Percentiles rank a stretch among this genome's conserved stretches.
phyloP scores from a whole-genome alignment of 2,329 filamentous ascomycete genomes.

The Epichloe uncinata region DNA sequence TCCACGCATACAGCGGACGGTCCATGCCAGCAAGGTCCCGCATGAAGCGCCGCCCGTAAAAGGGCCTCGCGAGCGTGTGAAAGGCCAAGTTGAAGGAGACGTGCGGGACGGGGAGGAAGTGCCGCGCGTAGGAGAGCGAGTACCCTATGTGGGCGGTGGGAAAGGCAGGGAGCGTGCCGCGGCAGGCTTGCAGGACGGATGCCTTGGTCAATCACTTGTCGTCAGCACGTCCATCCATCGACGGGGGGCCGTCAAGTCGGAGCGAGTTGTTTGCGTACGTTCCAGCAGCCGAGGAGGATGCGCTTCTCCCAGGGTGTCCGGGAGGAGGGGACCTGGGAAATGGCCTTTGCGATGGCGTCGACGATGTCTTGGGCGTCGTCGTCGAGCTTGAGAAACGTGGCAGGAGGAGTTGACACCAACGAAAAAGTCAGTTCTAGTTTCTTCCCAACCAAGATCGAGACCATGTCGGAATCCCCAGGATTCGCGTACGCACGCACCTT shows the following conservation, averaged over 20 bases:
- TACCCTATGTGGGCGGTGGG: slow-evolving; percentile 53
- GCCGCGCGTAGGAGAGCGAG: slow-evolving; percentile 52
- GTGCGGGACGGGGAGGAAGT: slow-evolving; percentile 52
- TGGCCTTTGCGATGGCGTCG: slow-evolving; percentile 46
- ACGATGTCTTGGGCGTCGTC: slow-evolving; percentile 62
- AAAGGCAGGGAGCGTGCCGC: no score
- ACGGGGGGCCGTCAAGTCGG: no score
- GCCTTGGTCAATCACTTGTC: no score
- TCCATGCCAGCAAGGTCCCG: slow-evolving; percentile 34
- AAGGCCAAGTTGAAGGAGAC: slow-evolving; percentile 71
- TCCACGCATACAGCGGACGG: slow-evolving; percentile 66
- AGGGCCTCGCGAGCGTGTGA: slow-evolving; percentile 51
- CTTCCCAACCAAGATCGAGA: no score
- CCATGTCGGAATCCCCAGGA: no score
- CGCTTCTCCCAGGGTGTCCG: no score
- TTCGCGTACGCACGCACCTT: no score
- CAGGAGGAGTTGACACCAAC: slow-evolving; percentile 15
- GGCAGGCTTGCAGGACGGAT: no score
- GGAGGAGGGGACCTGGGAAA: slow-evolving; percentile 32
- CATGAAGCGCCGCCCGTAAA: slow-evolving; percentile 51
- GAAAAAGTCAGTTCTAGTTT: no score
- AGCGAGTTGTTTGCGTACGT: no score
- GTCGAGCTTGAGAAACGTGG: slow-evolving; percentile 36
- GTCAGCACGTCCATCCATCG: no score
- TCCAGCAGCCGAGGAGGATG: no score